These are phyloP conservation scores for Centella asiatica DNA, from an alignment of 129 eudicot species.

Conservation along the genomic window DNA sequence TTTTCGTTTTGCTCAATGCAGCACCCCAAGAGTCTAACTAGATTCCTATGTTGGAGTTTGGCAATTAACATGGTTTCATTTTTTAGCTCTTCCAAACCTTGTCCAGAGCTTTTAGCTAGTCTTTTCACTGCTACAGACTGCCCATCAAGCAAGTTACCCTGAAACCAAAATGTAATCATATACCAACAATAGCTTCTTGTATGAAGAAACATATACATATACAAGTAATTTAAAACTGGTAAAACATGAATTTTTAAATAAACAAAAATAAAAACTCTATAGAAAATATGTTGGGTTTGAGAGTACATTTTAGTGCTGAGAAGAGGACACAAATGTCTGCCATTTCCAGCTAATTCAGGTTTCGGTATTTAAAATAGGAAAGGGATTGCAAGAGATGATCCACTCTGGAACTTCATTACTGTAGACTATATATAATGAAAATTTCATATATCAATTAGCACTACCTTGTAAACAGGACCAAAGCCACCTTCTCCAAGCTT, in stretches of 20 bases:
- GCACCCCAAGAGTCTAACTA: conserved; percentile 19
- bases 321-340: neutral
- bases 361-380: neutral
- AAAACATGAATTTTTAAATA: no score
- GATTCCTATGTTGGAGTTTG: conserved; percentile 24
- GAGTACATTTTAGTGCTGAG: neutral
- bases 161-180: neutral
- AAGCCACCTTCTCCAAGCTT: conserved; percentile 26
- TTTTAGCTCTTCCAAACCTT: conserved; percentile 17
- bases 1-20: conserved; percentile 18
- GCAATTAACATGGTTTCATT: conserved; percentile 14
- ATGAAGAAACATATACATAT: neutral
- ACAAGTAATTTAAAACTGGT: neutral
- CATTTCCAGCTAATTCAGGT: neutral
- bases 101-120: conserved; percentile 17
- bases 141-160: conserved; percentile 23
- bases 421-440: neutral
- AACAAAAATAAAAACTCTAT: no score
- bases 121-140: conserved; percentile 24
- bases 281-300: no score
- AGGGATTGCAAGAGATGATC: neutral
- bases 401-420: neutral
- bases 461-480: conserved; percentile 29
- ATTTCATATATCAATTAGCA: neutral
- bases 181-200: neutral